Evolutionary conservation across 1,284 basidiomycete genomes (phyloP).

Genomic region (Blastosporella zonata): DNA sequence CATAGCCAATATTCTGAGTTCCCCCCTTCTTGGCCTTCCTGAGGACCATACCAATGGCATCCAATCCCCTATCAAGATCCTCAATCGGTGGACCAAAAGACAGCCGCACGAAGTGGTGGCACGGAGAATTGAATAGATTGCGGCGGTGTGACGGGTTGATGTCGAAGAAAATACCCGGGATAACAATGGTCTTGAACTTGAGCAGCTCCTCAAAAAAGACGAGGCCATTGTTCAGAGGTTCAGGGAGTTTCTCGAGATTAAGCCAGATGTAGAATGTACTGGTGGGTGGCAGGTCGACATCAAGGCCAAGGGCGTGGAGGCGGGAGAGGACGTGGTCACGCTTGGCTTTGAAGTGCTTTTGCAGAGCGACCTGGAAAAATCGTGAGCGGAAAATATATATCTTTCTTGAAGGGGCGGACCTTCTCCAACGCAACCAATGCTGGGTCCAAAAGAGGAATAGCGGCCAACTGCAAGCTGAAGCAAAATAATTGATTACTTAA

Average conservation of each 20-base stretch:
- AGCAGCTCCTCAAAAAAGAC: conserved; percentile 94
- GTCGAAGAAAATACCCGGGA: conserved; percentile 91
- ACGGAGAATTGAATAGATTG: conserved; percentile 88
- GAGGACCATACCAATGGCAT: conserved; percentile 82
- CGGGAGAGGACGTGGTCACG: conserved; percentile 85
- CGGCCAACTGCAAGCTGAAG: conserved; percentile 79
- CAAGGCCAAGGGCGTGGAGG: conserved; percentile 75
- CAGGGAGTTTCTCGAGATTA: conserved; percentile 72
- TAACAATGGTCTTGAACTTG: conserved; percentile 87
- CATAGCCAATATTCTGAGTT: conserved; percentile 59
- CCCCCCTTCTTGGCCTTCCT: conserved; percentile 66
- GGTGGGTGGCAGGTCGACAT: conserved; percentile 70
- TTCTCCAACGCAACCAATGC: conserved; percentile 70
- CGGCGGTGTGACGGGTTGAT: conserved; percentile 78
- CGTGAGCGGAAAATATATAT: neutral
- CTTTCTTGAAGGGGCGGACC: conserved; percentile 29
- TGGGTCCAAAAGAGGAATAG: conserved; percentile 77
- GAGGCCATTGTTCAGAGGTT: conserved; percentile 85
- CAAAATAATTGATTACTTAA: neutral
- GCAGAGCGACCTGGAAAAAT: conserved; percentile 58
- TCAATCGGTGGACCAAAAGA: conserved; percentile 87
- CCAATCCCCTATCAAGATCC: conserved; percentile 82
- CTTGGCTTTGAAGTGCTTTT: conserved; percentile 88
- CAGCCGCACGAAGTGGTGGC: conserved; percentile 84
- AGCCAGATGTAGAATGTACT: conserved; percentile 94